Evolutionary conservation across 2,329 filamentous ascomycete genomes (phyloP).

Genomic region (Myriosclerotinia duriaeana): DNA sequence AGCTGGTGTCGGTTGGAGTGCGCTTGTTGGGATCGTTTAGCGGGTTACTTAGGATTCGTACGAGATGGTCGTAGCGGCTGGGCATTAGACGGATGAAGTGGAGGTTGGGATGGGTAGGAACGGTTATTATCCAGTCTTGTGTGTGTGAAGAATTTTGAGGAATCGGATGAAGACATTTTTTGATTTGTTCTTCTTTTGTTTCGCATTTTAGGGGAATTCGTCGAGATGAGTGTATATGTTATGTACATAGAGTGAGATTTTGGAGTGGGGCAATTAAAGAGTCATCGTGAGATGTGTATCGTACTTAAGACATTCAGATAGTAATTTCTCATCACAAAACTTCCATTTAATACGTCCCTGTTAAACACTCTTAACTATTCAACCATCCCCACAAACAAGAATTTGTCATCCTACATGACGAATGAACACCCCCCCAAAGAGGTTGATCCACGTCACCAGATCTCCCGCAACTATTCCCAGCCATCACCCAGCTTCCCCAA

Average conservation of each 20-base stretch:
- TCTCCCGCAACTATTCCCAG: not conserved
- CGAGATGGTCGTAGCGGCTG: not conserved
- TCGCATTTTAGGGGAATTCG: too few relatives aligned
- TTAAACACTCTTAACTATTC: too few relatives aligned
- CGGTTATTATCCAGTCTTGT: conserved; percentile 26
- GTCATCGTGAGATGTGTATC: not conserved
- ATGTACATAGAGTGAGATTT: not conserved
- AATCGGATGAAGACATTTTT: not conserved
- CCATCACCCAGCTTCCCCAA: not conserved
- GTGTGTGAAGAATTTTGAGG: conserved; percentile 26
- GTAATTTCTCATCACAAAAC: not conserved
- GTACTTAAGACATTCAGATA: not conserved
- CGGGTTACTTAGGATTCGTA: conserved; percentile 19
- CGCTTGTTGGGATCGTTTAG: conserved; percentile 6
- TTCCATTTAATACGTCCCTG: not conserved
- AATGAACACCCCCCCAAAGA: too few relatives aligned
- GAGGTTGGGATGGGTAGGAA: conserved; percentile 25
- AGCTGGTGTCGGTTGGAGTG: not conserved
- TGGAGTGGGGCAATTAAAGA: not conserved
- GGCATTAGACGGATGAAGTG: conserved; percentile 27
- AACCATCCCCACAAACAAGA: not conserved
- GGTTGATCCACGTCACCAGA: not conserved
- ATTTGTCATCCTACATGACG: not conserved
- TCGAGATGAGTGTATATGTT: not conserved
- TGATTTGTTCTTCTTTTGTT: not conserved